A percentile compares a stretch with the other conserved stretches of the same genome.
Conservation (phyloP, 768 basidiomycete species). For the Rickenella mellea region DNA sequence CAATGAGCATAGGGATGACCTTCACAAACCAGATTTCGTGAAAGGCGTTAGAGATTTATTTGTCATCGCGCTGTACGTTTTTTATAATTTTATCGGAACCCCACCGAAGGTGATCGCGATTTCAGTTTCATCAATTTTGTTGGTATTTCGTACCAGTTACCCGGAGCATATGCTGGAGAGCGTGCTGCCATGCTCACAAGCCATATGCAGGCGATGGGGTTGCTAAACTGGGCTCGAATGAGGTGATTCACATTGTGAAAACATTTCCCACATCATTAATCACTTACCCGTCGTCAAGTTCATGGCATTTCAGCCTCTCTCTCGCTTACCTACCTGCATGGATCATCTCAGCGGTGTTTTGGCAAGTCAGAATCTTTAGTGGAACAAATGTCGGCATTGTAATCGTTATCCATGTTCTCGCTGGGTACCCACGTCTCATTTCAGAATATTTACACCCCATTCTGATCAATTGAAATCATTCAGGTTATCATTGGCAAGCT, state of each 20-base stretch:
- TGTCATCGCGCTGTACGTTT: constrained; percentile 55
- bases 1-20: no score
- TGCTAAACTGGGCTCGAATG: constrained; percentile 60
- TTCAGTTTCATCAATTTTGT: constrained; percentile 58
- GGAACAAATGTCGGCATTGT: constrained; percentile 50
- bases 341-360: constrained; percentile 55
- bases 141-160: constrained; percentile 71
- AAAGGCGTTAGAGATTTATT: constrained; percentile 50
- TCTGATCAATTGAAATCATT: neutral
- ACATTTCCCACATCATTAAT: constrained; percentile 3
- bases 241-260: constrained; percentile 28
- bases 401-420: constrained; percentile 54
- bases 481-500: constrained; percentile 58
- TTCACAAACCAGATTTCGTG: constrained; percentile 38
- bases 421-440: constrained; percentile 17
- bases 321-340: constrained; percentile 69
- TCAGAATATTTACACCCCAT: neutral
- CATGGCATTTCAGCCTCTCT: constrained; percentile 62
- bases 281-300: constrained; percentile 17
- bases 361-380: constrained; percentile 61
- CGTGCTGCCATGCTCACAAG: constrained; percentile 53
- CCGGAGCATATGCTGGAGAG: constrained; percentile 60
- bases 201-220: constrained; percentile 76
- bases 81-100: neutral
- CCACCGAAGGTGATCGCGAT: neutral